Conservation (phyloP, 306 rosid genomes). For the Ceratonia siliqua region DNA sequence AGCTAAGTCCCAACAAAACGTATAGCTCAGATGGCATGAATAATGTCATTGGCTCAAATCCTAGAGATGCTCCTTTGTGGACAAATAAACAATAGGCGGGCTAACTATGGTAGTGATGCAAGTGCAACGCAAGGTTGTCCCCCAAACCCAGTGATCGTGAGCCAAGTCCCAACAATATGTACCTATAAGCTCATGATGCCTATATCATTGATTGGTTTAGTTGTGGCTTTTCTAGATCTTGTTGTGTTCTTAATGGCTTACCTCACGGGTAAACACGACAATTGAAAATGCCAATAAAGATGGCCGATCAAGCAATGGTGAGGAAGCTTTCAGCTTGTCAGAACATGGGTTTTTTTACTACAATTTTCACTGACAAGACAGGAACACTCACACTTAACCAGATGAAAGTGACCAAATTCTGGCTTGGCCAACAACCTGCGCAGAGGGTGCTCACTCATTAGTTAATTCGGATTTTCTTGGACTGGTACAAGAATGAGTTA, state of each 20-base stretch:
- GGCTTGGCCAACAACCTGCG: slow-evolving; percentile 34
- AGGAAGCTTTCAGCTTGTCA: slow-evolving; percentile 50
- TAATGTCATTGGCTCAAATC: too few relatives aligned
- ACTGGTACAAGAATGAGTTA: slow-evolving; percentile 41
- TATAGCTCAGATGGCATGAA: too few relatives aligned
- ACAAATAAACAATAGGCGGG: too few relatives aligned
- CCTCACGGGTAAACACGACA: not conserved
- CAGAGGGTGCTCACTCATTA: not conserved
- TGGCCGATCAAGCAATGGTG: slow-evolving; percentile 47
- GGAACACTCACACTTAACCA: slow-evolving; percentile 42
- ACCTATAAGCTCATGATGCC: slow-evolving; percentile 32
- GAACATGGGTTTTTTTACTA: slow-evolving; percentile 48
- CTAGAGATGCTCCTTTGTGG: too few relatives aligned
- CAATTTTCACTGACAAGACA: slow-evolving; percentile 50
- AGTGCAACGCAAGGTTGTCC: too few relatives aligned
- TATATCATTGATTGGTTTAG: slow-evolving; percentile 36
- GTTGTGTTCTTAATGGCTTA: slow-evolving; percentile 26
- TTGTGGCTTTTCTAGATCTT: slow-evolving; percentile 38
- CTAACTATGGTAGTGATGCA: too few relatives aligned
- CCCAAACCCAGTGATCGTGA: too few relatives aligned
- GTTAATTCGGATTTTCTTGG: not conserved
- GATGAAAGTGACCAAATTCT: slow-evolving; percentile 47
- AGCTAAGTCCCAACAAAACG: too few relatives aligned
- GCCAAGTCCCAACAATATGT: too few relatives aligned
- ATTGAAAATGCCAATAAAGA: slow-evolving; percentile 38